Evolutionary conservation across 257 asterid species (phyloP).

Genomic region (Gentiana dahurica): DNA sequence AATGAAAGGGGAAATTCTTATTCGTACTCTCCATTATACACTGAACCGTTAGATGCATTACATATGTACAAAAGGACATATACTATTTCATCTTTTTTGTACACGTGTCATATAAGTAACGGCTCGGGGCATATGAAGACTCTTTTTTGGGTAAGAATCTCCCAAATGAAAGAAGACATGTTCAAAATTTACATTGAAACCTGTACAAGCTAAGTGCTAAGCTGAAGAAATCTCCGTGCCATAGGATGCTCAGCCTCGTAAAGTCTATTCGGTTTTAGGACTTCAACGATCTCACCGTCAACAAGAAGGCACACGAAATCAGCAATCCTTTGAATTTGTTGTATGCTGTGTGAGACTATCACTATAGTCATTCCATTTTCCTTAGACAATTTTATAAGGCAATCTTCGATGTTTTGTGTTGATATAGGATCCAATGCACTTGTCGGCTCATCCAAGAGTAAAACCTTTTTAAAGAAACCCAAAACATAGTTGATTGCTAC

Average conservation of each 20-base stretch:
- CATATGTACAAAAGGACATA: too few relatives aligned
- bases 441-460: constrained; percentile 74
- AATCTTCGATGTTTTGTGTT: constrained; percentile 62
- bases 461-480: constrained; percentile 22
- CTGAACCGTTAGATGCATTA: too few relatives aligned
- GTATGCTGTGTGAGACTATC: constrained; percentile 71
- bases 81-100: too few relatives aligned
- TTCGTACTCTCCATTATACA: too few relatives aligned
- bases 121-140: too few relatives aligned
- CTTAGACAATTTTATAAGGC: constrained; percentile 45
- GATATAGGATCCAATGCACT: constrained; percentile 81
- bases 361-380: constrained; percentile 42
- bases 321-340: constrained; percentile 67
- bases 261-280: constrained; percentile 44
- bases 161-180: too few relatives aligned
- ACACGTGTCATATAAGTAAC: too few relatives aligned
- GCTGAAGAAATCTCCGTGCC: constrained; percentile 62
- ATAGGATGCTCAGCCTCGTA: constrained; percentile 67
- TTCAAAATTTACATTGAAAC: too few relatives aligned
- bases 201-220: constrained; percentile 25
- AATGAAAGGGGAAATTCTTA: too few relatives aligned
- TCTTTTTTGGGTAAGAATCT: too few relatives aligned
- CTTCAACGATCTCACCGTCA: constrained; percentile 58
- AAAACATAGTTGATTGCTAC: too few relatives aligned
- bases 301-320: constrained; percentile 63